Conservation (phyloP, 345 rosid genomes). For the Eutrema heterophyllum region DNA sequence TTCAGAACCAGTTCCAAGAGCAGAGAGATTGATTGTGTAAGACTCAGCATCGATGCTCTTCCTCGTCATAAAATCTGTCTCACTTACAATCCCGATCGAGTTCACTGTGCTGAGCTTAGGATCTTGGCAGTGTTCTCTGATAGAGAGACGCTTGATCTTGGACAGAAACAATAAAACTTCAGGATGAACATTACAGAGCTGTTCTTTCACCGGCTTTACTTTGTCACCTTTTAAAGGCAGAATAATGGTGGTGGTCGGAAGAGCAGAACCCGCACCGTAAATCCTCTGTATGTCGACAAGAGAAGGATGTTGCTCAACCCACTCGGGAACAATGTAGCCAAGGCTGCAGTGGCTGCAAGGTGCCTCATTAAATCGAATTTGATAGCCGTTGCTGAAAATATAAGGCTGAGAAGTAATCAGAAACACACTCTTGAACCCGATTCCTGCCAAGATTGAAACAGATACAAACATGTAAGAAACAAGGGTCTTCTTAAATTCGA, state of each 20-base stretch:
- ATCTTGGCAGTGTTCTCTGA: conserved; percentile 49
- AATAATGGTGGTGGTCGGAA: conserved; percentile 56
- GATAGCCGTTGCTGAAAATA: conserved; percentile 68
- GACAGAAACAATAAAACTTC: conserved; percentile 59
- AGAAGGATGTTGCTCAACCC: conserved; percentile 59
- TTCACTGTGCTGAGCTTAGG: conserved; percentile 39
- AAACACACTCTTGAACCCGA: conserved; percentile 72
- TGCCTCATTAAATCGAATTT: conserved; percentile 54
- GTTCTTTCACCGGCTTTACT: conserved; percentile 57
- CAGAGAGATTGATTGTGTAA: conserved; percentile 52
- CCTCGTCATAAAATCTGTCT: conserved; percentile 40
- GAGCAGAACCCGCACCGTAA: conserved; percentile 39
- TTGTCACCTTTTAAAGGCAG: conserved; percentile 68
- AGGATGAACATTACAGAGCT: conserved; percentile 62
- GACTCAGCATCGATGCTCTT: conserved; percentile 77
- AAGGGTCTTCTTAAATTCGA: background rate
- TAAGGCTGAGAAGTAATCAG: conserved; percentile 48
- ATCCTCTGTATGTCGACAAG: conserved; percentile 41
- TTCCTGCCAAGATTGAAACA: conserved; percentile 37
- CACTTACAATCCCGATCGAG: conserved; percentile 50
- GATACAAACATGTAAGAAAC: background rate
- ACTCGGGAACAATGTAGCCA: conserved; percentile 75
- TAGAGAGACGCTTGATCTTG: conserved; percentile 59
- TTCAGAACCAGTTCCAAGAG: conserved; percentile 27
- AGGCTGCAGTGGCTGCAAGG: conserved; percentile 60